Percentiles rank a stretch among this genome's conserved stretches.
Evolutionary conservation across 2,329 filamentous ascomycete genomes (phyloP).

Genomic region (Alternaria triticina): DNA sequence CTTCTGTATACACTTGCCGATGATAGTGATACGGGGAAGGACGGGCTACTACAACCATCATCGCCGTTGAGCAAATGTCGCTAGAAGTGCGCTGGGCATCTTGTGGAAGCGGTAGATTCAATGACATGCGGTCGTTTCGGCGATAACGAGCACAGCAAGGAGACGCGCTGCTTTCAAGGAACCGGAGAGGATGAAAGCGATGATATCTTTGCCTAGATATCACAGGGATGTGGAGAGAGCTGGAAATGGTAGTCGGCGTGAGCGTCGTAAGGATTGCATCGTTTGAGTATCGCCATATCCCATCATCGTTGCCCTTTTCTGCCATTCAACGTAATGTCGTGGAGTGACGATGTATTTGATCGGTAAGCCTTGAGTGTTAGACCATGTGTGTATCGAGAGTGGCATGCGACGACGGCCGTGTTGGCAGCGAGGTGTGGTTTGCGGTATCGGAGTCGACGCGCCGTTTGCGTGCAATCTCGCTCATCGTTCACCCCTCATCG

Average conservation of each 20-base stretch:
- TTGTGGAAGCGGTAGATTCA: no score
- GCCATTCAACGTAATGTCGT: no score
- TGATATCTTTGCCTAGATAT: no score
- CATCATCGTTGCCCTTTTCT: background rate
- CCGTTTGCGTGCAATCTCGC: background rate
- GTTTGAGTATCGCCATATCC: background rate
- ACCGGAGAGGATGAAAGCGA: background rate
- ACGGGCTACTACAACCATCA: background rate
- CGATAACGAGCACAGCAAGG: background rate
- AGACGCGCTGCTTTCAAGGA: background rate
- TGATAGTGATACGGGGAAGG: background rate
- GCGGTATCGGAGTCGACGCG: background rate
- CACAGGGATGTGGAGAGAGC: no score
- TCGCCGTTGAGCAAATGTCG: background rate
- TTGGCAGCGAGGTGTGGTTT: background rate
- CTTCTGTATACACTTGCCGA: background rate
- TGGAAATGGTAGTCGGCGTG: background rate
- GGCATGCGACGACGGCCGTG: background rate
- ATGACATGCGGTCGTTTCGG: background rate
- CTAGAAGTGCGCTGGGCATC: background rate
- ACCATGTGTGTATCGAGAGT: background rate
- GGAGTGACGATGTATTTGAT: background rate
- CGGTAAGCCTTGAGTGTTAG: background rate
- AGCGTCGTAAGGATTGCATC: background rate
- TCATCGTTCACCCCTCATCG: background rate